phyloP scores from a whole-genome alignment of 129 eudicot species.

The Deinandra increscens region DNA sequence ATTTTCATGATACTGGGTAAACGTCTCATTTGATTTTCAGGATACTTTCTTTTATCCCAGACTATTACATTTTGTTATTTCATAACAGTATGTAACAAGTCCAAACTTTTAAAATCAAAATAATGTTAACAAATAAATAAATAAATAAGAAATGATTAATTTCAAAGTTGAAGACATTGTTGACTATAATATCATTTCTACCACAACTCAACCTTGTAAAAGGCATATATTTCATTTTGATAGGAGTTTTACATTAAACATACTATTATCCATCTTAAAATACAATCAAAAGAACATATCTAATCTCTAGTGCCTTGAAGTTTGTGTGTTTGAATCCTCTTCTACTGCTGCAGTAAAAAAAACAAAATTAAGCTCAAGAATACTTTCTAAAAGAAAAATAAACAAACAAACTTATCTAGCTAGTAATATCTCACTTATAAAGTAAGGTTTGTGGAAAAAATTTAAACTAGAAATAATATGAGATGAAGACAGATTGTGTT shows the following conservation, averaged over 20 bases:
- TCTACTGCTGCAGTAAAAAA: conserved; percentile 13
- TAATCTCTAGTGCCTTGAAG: background rate
- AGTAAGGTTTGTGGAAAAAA: too few relatives aligned
- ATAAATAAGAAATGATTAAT: background rate
- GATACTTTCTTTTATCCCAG: too few relatives aligned
- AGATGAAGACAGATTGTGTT: background rate
- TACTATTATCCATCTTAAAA: background rate
- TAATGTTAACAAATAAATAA: background rate
- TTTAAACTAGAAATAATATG: background rate
- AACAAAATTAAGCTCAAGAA: background rate
- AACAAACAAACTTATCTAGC: too few relatives aligned
- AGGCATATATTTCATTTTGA: background rate
- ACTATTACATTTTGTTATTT: background rate
- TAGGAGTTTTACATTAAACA: conserved; percentile 5
- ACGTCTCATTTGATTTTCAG: too few relatives aligned
- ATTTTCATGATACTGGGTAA: too few relatives aligned
- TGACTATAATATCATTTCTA: conserved; percentile 1
- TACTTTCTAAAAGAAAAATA: too few relatives aligned
- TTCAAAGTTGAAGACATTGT: conserved; percentile 11
- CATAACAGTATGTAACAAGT: background rate
- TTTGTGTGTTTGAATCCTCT: background rate
- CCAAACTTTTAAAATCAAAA: background rate
- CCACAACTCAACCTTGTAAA: background rate
- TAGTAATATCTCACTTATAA: too few relatives aligned
- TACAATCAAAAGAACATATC: background rate